Conservation (phyloP, 2,329 filamentous ascomycete genomes). For the Ophiostoma novo-ulmi region DNA sequence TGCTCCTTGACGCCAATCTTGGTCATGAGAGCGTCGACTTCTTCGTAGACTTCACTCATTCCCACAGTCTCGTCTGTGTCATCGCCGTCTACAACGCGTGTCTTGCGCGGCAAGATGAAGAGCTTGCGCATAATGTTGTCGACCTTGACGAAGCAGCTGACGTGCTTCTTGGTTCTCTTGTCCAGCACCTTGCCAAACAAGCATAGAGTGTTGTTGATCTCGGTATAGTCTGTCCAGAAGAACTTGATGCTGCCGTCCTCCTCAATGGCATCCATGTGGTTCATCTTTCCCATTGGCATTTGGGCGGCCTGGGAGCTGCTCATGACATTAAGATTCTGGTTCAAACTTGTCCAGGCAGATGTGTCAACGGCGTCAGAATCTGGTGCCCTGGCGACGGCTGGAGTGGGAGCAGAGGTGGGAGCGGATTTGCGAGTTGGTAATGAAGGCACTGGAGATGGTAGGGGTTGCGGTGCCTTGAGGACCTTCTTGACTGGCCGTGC, state of each 20-base stretch:
- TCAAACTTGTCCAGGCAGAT: slow-evolving; percentile 82
- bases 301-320: slow-evolving; percentile 57
- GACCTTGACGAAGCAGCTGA: slow-evolving; percentile 92
- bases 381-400: slow-evolving; percentile 40
- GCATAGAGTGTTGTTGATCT: slow-evolving; percentile 84
- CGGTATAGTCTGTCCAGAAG: slow-evolving; percentile 96
- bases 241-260: slow-evolving; percentile 86
- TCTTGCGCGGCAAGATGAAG: slow-evolving; percentile 81
- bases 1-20: slow-evolving; percentile 79
- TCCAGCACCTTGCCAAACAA: slow-evolving; percentile 95
- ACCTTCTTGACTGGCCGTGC: slow-evolving; percentile 72
- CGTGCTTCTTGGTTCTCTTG: slow-evolving; percentile 70
- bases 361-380: slow-evolving; percentile 59
- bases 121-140: slow-evolving; percentile 92
- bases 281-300: slow-evolving; percentile 75
- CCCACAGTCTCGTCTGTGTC: slow-evolving; percentile 72
- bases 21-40: slow-evolving; percentile 85
- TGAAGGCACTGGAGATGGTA: slow-evolving; percentile 68
- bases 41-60: slow-evolving; percentile 84
- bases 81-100: slow-evolving; percentile 51
- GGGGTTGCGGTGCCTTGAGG: slow-evolving; percentile 56
- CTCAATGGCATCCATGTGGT: slow-evolving; percentile 80
- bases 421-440: slow-evolving; percentile 45
- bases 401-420: background rate
- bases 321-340: slow-evolving; percentile 77